Base-by-base conservation (phyloP, 441 rosid genomes). In the Aleurites moluccanus region DNA sequence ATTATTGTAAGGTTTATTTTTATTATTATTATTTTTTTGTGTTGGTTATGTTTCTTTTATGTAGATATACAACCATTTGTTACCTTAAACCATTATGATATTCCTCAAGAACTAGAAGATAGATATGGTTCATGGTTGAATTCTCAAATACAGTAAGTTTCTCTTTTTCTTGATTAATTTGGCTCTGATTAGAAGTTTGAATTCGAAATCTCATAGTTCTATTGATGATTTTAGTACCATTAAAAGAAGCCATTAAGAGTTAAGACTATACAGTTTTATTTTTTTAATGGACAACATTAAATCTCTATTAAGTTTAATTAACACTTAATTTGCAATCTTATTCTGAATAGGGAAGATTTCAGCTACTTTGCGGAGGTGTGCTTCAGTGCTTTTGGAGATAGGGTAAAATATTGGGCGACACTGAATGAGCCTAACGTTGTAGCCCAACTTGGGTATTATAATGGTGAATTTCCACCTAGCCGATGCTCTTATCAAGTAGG, bases 11-110 rank as follows among this genome's bases (percentile, higher is more conserved):
- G n/a, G n/a, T n/a, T n/a, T n/a, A n/a, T n/a, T n/a, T n/a, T n/a
- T n/a, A n/a, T n/a, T n/a, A n/a, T n/a, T n/a, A n/a, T n/a, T n/a
- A 10, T 45, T 10, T 13, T 10, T 45, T 45, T 45, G 2, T 45
- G 16, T 13, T 45, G 3, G 0, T 45, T 45, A 45, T 45, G 18
- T n/a, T n/a, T n/a, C n/a, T n/a, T n/a, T n/a, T n/a, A n/a, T 35
- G 11, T 11, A 73, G 76, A 70, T 4, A 64, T 73, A 16, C 70
- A 73, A 25, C 76, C 76, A 21, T 73, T 73, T 64, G 63, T 50
- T 33, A 64, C 76, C 1, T 53, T 64, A 23, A 47, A 47, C 6
- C 75, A 72, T 62, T 72, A 3, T 14, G 75, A 72, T 30, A 10
- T 60, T 2, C 75, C 75, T 28, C 75, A 72, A 62, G 75, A 47